phyloP scores from a whole-genome alignment of 1,139 yeast genomes.

The Saccharomyces hybrid region DNA sequence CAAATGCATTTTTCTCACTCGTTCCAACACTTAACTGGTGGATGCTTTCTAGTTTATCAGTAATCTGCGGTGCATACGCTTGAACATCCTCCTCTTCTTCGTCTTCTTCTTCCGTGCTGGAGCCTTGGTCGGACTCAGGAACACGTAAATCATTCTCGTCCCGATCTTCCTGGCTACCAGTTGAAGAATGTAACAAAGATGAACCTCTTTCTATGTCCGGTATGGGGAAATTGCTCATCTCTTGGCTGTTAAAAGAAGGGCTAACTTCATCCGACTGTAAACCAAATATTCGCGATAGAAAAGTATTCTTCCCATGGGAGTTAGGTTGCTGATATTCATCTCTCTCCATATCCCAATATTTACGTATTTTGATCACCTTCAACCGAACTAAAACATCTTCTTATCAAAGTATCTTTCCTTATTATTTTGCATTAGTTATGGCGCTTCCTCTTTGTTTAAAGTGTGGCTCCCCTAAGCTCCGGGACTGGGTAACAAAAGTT shows the following conservation, averaged over 20 bases:
- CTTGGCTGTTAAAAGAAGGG: constrained; percentile 23
- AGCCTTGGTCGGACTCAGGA: constrained; percentile 31
- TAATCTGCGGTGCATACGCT: constrained; percentile 1
- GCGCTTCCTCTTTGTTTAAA: not conserved
- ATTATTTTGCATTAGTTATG: not conserved
- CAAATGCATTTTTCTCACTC: constrained; percentile 2
- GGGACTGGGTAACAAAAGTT: not conserved
- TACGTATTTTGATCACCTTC: not conserved
- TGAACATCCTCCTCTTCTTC: constrained; percentile 5
- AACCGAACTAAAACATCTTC: not conserved
- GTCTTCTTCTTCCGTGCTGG: constrained; percentile 18
- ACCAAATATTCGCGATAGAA: constrained; percentile 37
- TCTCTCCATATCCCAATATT: not conserved
- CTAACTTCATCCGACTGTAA: constrained; percentile 31
- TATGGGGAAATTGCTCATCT: constrained; percentile 21
- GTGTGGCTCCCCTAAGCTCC: constrained; percentile 1
- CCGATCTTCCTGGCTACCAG: constrained; percentile 5
- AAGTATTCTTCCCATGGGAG: constrained; percentile 28
- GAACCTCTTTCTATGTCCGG: constrained; percentile 1
- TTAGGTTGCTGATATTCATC: not conserved
- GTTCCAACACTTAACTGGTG: not conserved
- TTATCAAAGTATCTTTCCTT: not conserved
- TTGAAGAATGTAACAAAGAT: not conserved
- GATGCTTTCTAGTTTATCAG: constrained; percentile 7
- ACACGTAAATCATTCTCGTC: constrained; percentile 19